A percentile compares a stretch with the other conserved stretches of the same genome.
phyloP scores from a whole-genome alignment of 768 basidiomycete species.

The Scleroderma bovista region DNA sequence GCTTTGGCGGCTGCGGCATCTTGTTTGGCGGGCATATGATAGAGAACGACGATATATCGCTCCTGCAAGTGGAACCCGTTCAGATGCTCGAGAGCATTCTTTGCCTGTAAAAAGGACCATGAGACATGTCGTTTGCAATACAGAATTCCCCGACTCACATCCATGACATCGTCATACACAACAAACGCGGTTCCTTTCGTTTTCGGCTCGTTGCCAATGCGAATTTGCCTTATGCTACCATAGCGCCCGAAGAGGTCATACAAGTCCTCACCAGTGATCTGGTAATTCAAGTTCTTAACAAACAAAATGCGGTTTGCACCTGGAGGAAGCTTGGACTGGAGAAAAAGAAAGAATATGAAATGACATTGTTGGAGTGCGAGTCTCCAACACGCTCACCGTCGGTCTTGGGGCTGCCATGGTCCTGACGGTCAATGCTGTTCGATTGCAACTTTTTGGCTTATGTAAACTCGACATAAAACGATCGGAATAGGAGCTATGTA shows the following conservation, averaged over 20 bases:
- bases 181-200: constrained; percentile 96
- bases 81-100: constrained; percentile 92
- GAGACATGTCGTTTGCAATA: neutral
- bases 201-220: constrained; percentile 88
- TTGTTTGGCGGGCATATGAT: constrained; percentile 97
- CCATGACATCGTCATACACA: constrained; percentile 95
- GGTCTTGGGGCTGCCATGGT: constrained; percentile 67
- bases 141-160: constrained; percentile 45
- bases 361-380: neutral
- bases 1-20: constrained; percentile 91
- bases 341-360: constrained; percentile 1
- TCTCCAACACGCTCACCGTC: constrained; percentile 37
- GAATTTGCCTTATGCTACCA: constrained; percentile 92
- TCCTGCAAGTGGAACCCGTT: constrained; percentile 99
- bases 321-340: constrained; percentile 79
- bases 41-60: constrained; percentile 96
- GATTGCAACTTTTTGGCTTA: neutral
- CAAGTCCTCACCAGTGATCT: constrained; percentile 88
- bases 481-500: too few relatives aligned
- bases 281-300: constrained; percentile 90
- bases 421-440: neutral
- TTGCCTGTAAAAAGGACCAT: constrained; percentile 54
- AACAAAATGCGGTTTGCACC: constrained; percentile 90
- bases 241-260: constrained; percentile 98
- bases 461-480: neutral